Evolutionary conservation across 176 grass and related monocot genomes (phyloP).

Genomic region (Eremochloa ophiuroides): DNA sequence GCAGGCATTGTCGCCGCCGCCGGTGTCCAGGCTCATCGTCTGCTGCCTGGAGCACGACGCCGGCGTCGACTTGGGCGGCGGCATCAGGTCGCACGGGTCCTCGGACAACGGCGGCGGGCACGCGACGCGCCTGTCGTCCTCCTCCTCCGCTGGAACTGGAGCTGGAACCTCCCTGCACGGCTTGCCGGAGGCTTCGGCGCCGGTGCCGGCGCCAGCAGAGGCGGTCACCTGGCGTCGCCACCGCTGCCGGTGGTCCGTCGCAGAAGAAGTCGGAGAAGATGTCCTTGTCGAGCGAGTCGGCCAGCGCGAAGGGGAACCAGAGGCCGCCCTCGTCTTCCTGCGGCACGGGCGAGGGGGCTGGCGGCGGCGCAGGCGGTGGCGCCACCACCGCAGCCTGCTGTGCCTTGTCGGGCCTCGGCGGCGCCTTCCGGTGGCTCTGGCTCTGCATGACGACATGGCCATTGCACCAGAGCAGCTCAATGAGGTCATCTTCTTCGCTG

Average conservation of each 20-base stretch:
- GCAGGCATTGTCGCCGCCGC: slow-evolving; percentile 15
- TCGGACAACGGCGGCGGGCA: slow-evolving; percentile 3
- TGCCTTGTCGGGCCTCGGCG: slow-evolving; percentile 37
- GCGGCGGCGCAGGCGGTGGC: neutral
- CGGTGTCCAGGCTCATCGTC: slow-evolving; percentile 24
- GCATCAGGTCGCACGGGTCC: slow-evolving; percentile 52
- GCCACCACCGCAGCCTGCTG: neutral
- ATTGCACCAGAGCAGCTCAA: slow-evolving; percentile 83
- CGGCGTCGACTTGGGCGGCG: slow-evolving; percentile 57
- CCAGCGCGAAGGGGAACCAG: slow-evolving; percentile 71
- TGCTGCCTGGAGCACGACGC: slow-evolving; percentile 38
- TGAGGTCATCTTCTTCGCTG: slow-evolving; percentile 68
- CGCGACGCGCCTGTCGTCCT: neutral
- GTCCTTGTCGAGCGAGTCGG: slow-evolving; percentile 73
- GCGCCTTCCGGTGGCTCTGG: slow-evolving; percentile 53
- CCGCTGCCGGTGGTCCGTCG: slow-evolving; percentile 14
- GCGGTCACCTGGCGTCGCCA: too few relatives aligned
- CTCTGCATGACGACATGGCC: slow-evolving; percentile 85
- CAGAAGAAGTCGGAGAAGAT: slow-evolving; percentile 71
- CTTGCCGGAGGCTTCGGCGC: neutral
- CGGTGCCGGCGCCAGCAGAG: neutral
- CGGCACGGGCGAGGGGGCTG: neutral
- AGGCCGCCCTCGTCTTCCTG: slow-evolving; percentile 53
- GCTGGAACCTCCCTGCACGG: neutral
- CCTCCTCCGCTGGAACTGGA: neutral